Evolutionary conservation across 768 basidiomycete genomes (phyloP).

Genomic region (Leccinum uliginosum): DNA sequence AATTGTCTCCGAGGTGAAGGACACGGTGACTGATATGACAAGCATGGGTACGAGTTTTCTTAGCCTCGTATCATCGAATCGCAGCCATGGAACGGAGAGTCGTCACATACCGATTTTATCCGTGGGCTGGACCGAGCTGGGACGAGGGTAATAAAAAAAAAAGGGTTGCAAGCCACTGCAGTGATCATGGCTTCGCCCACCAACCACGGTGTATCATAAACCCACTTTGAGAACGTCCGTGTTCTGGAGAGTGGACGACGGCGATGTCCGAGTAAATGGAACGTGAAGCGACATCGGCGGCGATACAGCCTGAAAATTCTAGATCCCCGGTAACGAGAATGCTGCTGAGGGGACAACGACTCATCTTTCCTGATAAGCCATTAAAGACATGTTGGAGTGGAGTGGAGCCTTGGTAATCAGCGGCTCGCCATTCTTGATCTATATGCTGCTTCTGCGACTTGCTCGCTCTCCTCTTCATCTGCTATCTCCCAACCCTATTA

Average conservation of each 20-base stretch:
- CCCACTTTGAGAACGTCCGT: background rate
- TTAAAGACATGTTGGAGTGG: too few relatives aligned
- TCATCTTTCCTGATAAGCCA: too few relatives aligned
- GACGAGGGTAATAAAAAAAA: too few relatives aligned
- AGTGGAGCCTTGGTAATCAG: too few relatives aligned
- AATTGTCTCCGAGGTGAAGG: slow-evolving; percentile 58
- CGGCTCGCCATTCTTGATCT: background rate
- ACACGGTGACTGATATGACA: slow-evolving; percentile 83
- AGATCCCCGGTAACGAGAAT: too few relatives aligned
- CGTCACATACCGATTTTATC: too few relatives aligned
- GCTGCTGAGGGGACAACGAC: too few relatives aligned
- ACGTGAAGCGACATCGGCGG: too few relatives aligned
- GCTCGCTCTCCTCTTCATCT: background rate
- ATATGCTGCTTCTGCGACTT: background rate
- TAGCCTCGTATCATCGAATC: slow-evolving; percentile 65
- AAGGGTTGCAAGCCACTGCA: background rate
- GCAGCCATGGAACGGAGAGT: background rate
- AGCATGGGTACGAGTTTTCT: slow-evolving; percentile 84
- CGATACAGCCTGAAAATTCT: too few relatives aligned
- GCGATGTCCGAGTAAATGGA: background rate
- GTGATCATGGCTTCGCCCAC: background rate
- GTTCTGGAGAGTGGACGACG: background rate
- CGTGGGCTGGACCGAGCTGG: too few relatives aligned
- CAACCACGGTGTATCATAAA: background rate
- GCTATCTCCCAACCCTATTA: too few relatives aligned